A percentile compares a stretch with the other conserved stretches of the same genome.
Evolutionary conservation across 108 stramenopile genomes (phyloP).

Genomic region (Skeletonema marinoi): DNA sequence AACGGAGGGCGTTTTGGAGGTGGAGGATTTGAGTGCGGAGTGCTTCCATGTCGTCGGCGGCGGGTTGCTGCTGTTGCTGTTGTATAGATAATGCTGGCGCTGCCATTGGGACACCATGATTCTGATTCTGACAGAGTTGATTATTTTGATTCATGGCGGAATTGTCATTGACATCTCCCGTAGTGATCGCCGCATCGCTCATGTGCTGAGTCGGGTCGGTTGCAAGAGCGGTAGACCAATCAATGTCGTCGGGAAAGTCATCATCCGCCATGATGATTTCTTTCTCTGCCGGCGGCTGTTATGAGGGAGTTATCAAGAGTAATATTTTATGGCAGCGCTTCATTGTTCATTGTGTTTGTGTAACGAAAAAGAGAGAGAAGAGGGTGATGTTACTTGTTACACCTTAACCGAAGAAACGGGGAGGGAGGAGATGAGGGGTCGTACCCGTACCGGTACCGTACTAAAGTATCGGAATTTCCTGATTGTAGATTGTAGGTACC

Average conservation of each 20-base stretch:
- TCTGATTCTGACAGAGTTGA: neutral
- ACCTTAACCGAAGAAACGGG: too few relatives aligned
- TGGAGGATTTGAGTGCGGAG: conserved; percentile 10
- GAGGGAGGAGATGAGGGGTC: too few relatives aligned
- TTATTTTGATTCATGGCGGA: neutral
- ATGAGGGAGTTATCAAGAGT: too few relatives aligned
- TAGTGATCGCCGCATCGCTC: neutral
- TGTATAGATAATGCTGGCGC: neutral
- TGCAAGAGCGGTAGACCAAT: conserved; percentile 28
- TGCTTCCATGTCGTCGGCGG: neutral
- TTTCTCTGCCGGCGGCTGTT: too few relatives aligned
- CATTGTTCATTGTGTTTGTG: too few relatives aligned
- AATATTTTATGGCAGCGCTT: too few relatives aligned
- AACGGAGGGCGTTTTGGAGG: conserved; percentile 16
- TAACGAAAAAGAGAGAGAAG: too few relatives aligned
- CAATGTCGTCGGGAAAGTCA: conserved; percentile 25
- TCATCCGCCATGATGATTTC: conserved; percentile 3
- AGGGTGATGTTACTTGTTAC: too few relatives aligned
- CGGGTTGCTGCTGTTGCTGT: neutral
- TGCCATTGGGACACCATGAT: neutral
- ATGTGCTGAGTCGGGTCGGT: conserved; percentile 1
- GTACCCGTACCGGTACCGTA: too few relatives aligned
- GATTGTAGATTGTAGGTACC: too few relatives aligned
- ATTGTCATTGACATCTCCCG: neutral
- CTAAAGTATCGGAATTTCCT: too few relatives aligned